phyloP scores from a whole-genome alignment of 2,329 filamentous ascomycete genomes.

The Plectosphaerella cucumerina region DNA sequence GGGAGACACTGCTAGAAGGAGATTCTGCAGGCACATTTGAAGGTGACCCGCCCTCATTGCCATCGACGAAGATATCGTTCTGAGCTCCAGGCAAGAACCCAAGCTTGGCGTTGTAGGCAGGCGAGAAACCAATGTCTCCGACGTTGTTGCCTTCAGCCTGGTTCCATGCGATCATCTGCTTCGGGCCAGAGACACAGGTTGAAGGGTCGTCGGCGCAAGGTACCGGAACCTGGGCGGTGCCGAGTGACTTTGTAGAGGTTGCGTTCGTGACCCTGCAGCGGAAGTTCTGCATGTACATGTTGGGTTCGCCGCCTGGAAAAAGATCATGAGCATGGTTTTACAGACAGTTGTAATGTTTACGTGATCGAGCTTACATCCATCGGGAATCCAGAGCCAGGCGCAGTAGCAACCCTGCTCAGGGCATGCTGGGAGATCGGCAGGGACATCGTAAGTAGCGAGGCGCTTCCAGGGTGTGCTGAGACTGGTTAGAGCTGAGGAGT shows the following conservation, averaged over 20 bases:
- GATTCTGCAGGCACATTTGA: too few relatives aligned
- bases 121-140: slow-evolving; percentile 19
- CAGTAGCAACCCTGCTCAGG: slow-evolving; percentile 23
- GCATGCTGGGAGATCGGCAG: slow-evolving; percentile 19
- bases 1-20: too few relatives aligned
- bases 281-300: slow-evolving; percentile 42
- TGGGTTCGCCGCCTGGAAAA: slow-evolving; percentile 13
- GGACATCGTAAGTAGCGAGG: slow-evolving; percentile 22
- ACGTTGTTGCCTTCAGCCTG: slow-evolving; percentile 31
- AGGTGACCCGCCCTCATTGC: background rate
- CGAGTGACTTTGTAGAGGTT: slow-evolving; percentile 34
- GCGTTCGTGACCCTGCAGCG: slow-evolving; percentile 42
- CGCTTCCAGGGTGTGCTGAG: slow-evolving; percentile 23
- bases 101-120: slow-evolving; percentile 28
- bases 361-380: slow-evolving; percentile 21
- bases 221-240: slow-evolving; percentile 31
- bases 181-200: slow-evolving; percentile 41
- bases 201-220: slow-evolving; percentile 35
- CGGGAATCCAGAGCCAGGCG: slow-evolving; percentile 35
- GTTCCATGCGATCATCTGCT: slow-evolving; percentile 47
- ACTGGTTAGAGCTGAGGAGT: background rate
- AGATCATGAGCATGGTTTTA: background rate
- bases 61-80: slow-evolving; percentile 21
- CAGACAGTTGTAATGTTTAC: background rate
- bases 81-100: slow-evolving; percentile 26